Evolutionary conservation across 2,329 filamentous ascomycete genomes (phyloP), one percentile per base, ranked within the genome.

Genomic region (Verticillium isaacii): DNA sequence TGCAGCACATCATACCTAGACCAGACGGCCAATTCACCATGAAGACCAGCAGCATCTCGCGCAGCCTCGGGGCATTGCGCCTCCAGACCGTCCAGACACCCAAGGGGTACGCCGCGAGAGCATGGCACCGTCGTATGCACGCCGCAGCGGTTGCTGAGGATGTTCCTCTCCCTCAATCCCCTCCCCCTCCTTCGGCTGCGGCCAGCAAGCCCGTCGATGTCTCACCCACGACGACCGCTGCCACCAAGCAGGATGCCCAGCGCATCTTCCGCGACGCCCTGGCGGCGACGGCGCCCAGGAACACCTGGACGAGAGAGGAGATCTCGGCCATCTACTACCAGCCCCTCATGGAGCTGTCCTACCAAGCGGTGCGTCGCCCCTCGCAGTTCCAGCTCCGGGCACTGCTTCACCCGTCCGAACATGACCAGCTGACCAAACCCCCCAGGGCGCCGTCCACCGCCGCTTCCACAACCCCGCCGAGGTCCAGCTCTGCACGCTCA

Each of bases 401-500:
- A 29, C 29, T 29, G 29, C 29, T 29, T 29, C 29, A 5, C 5
- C 29, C 29, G 29, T 29, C 29, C 29, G 5, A 29, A 29, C 29
- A 29, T 5, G 29, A 29, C 29, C 4, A 41, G 45, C 61, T 58
- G 19, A 56, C 19, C 39, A 29, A 25, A 25, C 34, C 17, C 32
- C 55, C 45, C 66, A 95, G 92, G 87, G 86, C 66, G 85, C 83
- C 39, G 79, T 96, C 62, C 93, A 97, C 76, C 88, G 92, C 56
- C 89, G 89, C 68, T 96, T 96, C 80, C 93, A 96, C 77, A 85
- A 91, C 71, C 91, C 93, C 7, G 82, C 88, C 56, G 88, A 91
- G 32, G 91, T 97, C 65, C 93, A 97, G 76, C 89, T 96, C 77
- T 97, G 93, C 80, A 97, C 93, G 0, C 82, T 97, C 62, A 96